Percentiles rank a stretch among this genome's conserved stretches.
Evolutionary conservation across 345 rosid genomes (phyloP).

Genomic region (Excoecaria cochinchinensis): DNA sequence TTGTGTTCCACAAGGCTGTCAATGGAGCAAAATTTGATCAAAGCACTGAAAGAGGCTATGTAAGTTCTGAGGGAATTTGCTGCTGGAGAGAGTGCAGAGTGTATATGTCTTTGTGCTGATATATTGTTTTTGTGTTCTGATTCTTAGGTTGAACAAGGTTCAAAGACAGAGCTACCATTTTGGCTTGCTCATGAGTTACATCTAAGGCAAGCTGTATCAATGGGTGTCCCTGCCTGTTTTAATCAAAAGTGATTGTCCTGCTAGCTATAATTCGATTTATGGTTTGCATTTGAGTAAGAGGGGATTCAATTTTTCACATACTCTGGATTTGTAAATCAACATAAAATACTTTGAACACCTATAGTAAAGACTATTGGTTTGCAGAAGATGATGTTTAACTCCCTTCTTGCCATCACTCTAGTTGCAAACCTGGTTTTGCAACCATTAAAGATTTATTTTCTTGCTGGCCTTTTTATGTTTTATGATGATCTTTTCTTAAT

Average conservation of each 20-base stretch:
- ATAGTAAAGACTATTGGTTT: neutral
- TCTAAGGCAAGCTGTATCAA: constrained; percentile 63
- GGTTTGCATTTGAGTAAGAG: neutral
- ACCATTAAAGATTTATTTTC: neutral
- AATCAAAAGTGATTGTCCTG: constrained; percentile 54
- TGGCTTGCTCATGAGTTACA: constrained; percentile 82
- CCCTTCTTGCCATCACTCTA: neutral
- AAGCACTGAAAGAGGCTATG: constrained; percentile 59
- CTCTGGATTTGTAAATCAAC: neutral
- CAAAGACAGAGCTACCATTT: constrained; percentile 70
- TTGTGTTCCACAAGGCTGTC: constrained; percentile 52
- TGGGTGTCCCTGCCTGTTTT: constrained; percentile 67
- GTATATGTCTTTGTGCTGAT: neutral
- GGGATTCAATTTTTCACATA: neutral
- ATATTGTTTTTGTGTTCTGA: neutral
- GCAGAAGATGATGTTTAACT: neutral
- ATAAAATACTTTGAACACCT: neutral
- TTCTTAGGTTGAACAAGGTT: constrained; percentile 67
- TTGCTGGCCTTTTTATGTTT: neutral
- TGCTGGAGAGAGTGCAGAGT: neutral
- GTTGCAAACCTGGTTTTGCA: neutral
- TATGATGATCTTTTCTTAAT: neutral
- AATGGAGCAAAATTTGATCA: constrained; percentile 81
- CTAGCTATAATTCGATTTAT: neutral
- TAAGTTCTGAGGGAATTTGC: constrained; percentile 29